Percentiles rank a stretch among this genome's conserved stretches.
These are phyloP conservation scores for Pseudonitzschia multiseries DNA, from an alignment of 108 stramenopile species.

Conservation along the genomic window DNA sequence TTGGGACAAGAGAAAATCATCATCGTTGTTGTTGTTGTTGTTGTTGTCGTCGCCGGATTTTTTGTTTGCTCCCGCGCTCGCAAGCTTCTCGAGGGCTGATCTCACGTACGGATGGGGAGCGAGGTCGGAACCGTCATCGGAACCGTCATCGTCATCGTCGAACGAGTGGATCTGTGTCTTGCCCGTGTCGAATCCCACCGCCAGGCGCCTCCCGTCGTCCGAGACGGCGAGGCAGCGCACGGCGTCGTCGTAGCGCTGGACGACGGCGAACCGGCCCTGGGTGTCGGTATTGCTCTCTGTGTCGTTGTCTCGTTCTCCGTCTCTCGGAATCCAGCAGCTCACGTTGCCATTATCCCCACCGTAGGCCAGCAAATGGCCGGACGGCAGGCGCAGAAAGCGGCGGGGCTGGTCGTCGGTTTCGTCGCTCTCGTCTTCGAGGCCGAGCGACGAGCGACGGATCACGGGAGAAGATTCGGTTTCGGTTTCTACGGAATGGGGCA, in stretches of 20 bases:
- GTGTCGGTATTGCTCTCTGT: neutral
- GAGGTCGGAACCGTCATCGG: neutral
- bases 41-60: neutral
- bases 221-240: slow-evolving; percentile 65
- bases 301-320: neutral
- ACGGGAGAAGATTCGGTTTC: no score
- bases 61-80: no score
- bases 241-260: slow-evolving; percentile 54
- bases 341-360: slow-evolving; percentile 74
- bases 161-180: slow-evolving; percentile 51
- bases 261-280: slow-evolving; percentile 10
- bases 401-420: slow-evolving; percentile 38
- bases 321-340: neutral
- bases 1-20: slow-evolving; percentile 19
- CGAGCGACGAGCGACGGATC: neutral
- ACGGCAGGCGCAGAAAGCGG: slow-evolving; percentile 27
- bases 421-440: slow-evolving; percentile 21
- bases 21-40: slow-evolving; percentile 18
- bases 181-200: slow-evolving; percentile 72
- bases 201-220: slow-evolving; percentile 57
- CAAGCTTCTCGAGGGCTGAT: slow-evolving; percentile 1
- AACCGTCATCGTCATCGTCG: slow-evolving; percentile 23
- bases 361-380: slow-evolving; percentile 52
- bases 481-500: no score
- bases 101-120: slow-evolving; percentile 40